Percentiles rank a stretch among this genome's conserved stretches.
Evolutionary conservation across 768 basidiomycete genomes (phyloP).

Genomic region (Amylocystis lapponica): DNA sequence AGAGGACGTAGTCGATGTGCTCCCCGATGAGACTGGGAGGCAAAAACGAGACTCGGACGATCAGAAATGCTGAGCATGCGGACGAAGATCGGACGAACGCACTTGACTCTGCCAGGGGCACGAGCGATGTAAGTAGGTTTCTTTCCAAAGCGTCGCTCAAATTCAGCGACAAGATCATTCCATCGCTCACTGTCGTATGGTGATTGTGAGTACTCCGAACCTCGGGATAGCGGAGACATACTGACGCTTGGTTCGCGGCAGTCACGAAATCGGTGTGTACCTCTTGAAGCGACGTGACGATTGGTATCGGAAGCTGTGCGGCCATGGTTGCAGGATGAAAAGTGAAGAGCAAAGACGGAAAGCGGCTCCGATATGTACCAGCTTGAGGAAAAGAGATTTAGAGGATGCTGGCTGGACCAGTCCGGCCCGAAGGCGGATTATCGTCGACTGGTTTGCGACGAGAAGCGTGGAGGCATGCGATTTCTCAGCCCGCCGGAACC

Average conservation of each 20-base stretch:
- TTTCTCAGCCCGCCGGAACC: too few relatives aligned
- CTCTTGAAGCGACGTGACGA: conserved; percentile 52
- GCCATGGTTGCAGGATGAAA: conserved; percentile 33
- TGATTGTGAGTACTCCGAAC: too few relatives aligned
- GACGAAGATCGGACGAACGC: conserved; percentile 24
- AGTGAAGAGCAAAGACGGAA: not conserved
- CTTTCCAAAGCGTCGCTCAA: conserved; percentile 56
- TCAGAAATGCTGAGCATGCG: conserved; percentile 13
- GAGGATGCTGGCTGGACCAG: too few relatives aligned
- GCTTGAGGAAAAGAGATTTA: too few relatives aligned
- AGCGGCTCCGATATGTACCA: too few relatives aligned
- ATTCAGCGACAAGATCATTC: conserved; percentile 56
- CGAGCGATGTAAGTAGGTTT: conserved; percentile 66
- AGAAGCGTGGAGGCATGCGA: too few relatives aligned
- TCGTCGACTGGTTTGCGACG: too few relatives aligned
- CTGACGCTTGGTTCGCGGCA: conserved; percentile 47
- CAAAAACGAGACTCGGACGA: too few relatives aligned
- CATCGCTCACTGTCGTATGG: conserved; percentile 43
- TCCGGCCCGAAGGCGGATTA: too few relatives aligned
- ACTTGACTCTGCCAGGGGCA: conserved; percentile 84
- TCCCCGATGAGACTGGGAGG: conserved; percentile 48
- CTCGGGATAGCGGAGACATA: not conserved
- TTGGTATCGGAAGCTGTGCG: conserved; percentile 51
- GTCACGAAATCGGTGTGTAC: conserved; percentile 49
- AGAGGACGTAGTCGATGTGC: conserved; percentile 80